Percentiles rank a stretch among this genome's conserved stretches.
phyloP scores from a whole-genome alignment of 2,329 filamentous ascomycete species.

The Trematosphaeria pertusa region DNA sequence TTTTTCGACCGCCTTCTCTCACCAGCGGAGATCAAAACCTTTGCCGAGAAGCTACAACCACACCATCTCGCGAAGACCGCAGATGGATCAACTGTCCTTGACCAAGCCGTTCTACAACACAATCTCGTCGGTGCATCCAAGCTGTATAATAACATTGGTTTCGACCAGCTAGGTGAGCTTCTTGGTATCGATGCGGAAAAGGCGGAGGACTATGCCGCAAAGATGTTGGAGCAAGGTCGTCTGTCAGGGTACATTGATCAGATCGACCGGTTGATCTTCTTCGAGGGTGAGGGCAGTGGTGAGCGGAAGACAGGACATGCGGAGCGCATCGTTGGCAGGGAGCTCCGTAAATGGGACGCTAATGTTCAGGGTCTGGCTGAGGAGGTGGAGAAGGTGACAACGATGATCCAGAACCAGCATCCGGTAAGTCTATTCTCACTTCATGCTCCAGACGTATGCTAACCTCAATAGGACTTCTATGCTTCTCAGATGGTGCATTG shows the following conservation, averaged over 20 bases:
- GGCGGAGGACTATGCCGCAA: slow-evolving; percentile 89
- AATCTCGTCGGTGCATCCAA: slow-evolving; percentile 85
- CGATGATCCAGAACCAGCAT: slow-evolving; percentile 79
- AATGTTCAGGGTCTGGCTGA: slow-evolving; percentile 88
- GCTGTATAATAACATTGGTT: slow-evolving; percentile 59
- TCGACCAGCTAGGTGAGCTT: slow-evolving; percentile 75
- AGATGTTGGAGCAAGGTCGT: slow-evolving; percentile 95
- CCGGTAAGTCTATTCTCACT: slow-evolving; percentile 61
- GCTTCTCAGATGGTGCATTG: slow-evolving; percentile 50
- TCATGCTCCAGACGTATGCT: slow-evolving; percentile 2
- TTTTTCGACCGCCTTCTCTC: slow-evolving; percentile 87
- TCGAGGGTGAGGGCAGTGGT: slow-evolving; percentile 77
- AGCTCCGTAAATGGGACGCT: slow-evolving; percentile 85
- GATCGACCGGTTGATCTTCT: slow-evolving; percentile 86
- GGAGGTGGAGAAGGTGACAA: slow-evolving; percentile 86
- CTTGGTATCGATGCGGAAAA: slow-evolving; percentile 79
- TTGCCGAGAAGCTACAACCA: slow-evolving; percentile 78
- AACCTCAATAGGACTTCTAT: slow-evolving; percentile 48
- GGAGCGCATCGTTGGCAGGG: slow-evolving; percentile 66
- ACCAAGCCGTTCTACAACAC: slow-evolving; percentile 93
- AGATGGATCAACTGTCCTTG: slow-evolving; percentile 91
- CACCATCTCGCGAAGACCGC: slow-evolving; percentile 91
- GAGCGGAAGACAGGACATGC: slow-evolving; percentile 71
- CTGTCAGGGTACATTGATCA: slow-evolving; percentile 91
- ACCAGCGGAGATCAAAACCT: slow-evolving; percentile 82